Evolutionary conservation across 1,139 yeast genomes (phyloP), one percentile per base, ranked within the genome.

Genomic region (Debaryomyces psychrophilus): DNA sequence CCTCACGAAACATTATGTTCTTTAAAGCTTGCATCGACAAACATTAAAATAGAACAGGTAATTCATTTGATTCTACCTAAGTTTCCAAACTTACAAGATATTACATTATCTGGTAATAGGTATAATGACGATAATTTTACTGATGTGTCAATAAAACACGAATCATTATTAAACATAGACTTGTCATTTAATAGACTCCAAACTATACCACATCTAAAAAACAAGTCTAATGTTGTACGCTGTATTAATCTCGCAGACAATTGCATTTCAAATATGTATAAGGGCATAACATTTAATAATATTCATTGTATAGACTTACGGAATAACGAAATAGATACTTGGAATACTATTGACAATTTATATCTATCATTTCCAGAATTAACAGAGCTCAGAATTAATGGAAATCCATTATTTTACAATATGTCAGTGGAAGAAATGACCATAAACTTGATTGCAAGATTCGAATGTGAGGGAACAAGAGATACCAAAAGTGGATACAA

Each of bases 41-140:
- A 61, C 22, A 43, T 77, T 1, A 35, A 59, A 0, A 40, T 52
- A 0, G 46, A 44, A 0, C 54, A 64, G 2, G 46, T 81, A 2
- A 40, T 44, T 1, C 12, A 35, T 3, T n/a, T 27, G 8, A 41
- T 83, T 0, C 52, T 75, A 0, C 23, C 40, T 0, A 50, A 63
- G 6, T 81, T 85, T 49, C 83, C 85, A 0, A 56, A 62, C 3
- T 52, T 85, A 1, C 54, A 59, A 43, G 62, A 62, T 2, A 60
- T 87, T 20, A 67, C 71, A 29, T 51, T 85, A 14, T 76, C 86
- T 0, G 74, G 73, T 9, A 86, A 86, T 57, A 41, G 53, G 5
- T 65, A 76, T 44, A 50, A 47, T 2, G 66, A 65, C 41, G 52
- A 53, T 1, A 67, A 66, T 42, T 35, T 66, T 1, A 34, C 43